These are phyloP conservation scores for Ephemerocybe angulata DNA, from an alignment of 768 basidiomycete genomes.

Conservation along the genomic window DNA sequence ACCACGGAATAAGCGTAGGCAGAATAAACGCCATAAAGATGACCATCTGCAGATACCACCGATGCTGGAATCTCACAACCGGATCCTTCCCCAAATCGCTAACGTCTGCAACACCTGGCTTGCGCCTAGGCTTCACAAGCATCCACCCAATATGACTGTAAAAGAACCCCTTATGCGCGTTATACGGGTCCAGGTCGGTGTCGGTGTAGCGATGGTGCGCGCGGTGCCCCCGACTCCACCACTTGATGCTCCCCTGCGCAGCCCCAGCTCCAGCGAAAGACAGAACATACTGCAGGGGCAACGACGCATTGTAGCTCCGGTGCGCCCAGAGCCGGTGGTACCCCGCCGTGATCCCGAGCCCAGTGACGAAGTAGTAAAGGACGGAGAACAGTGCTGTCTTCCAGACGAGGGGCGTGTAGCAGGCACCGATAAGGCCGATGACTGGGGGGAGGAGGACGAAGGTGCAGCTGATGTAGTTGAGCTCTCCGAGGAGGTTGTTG, in stretches of 20 bases:
- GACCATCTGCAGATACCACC: slow-evolving; percentile 68
- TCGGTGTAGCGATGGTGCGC: slow-evolving; percentile 97
- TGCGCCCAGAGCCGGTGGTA: slow-evolving; percentile 99
- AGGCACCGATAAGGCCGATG: slow-evolving; percentile 70
- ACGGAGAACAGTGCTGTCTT: slow-evolving; percentile 61
- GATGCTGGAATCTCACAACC: slow-evolving; percentile 85
- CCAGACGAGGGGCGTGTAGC: slow-evolving; percentile 60
- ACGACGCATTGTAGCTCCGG: slow-evolving; percentile 88
- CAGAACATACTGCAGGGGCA: slow-evolving; percentile 79
- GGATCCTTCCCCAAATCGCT: slow-evolving; percentile 79
- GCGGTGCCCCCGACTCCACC: slow-evolving; percentile 98
- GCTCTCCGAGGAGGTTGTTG: slow-evolving; percentile 54
- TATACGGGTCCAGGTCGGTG: slow-evolving; percentile 95
- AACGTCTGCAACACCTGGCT: slow-evolving; percentile 87
- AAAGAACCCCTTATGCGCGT: slow-evolving; percentile 83
- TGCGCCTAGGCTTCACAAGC: slow-evolving; percentile 85
- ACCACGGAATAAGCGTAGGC: slow-evolving; percentile 74
- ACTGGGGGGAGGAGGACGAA: slow-evolving; percentile 73
- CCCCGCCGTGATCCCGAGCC: slow-evolving; percentile 88
- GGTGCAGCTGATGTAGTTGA: slow-evolving; percentile 74
- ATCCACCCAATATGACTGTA: slow-evolving; percentile 93
- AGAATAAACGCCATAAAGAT: slow-evolving; percentile 66
- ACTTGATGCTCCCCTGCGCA: slow-evolving; percentile 94
- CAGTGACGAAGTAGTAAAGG: slow-evolving; percentile 44
- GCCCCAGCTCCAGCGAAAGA: slow-evolving; percentile 88